These are phyloP conservation scores for Cladosporium sp. DNA, from an alignment of 2,329 filamentous ascomycete genomes.

Conservation along the genomic window DNA sequence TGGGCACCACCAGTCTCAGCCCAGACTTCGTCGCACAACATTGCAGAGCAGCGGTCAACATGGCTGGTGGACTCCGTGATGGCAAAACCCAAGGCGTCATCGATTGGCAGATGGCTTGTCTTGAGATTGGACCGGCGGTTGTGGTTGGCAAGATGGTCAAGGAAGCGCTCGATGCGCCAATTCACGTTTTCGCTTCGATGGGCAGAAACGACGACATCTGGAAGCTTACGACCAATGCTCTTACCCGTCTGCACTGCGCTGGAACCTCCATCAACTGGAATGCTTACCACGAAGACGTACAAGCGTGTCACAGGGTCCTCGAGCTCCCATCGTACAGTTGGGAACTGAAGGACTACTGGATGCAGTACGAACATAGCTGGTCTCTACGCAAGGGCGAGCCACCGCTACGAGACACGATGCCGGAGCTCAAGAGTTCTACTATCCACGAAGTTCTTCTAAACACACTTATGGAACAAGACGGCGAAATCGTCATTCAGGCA, in stretches of 20 bases:
- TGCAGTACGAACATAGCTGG: conserved; percentile 72
- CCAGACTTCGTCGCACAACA: conserved; percentile 66
- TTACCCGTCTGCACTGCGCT: conserved; percentile 61
- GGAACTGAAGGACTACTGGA: conserved; percentile 72
- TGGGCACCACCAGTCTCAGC: conserved; percentile 55
- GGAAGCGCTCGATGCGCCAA: conserved; percentile 58
- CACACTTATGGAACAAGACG: conserved; percentile 61
- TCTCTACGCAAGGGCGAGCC: conserved; percentile 68
- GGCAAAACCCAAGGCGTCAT: conserved; percentile 63
- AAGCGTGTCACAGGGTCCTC: conserved; percentile 59
- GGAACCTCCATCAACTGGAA: conserved; percentile 70
- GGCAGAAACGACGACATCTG: conserved; percentile 65
- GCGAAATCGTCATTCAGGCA: conserved; percentile 64
- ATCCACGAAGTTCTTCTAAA: conserved; percentile 67
- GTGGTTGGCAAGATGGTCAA: conserved; percentile 70
- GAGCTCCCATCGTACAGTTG: conserved; percentile 68
- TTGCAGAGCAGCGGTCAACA: conserved; percentile 69
- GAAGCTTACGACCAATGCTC: conserved; percentile 62
- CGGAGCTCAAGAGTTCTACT: conserved; percentile 53
- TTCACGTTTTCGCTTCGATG: conserved; percentile 61
- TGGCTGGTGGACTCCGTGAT: conserved; percentile 62
- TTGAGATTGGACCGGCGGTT: conserved; percentile 73
- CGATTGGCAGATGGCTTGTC: conserved; percentile 67
- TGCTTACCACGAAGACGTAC: conserved; percentile 67
- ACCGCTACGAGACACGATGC: conserved; percentile 40